Evolutionary conservation across 2,329 filamentous ascomycete genomes (phyloP).

Genomic region (Epicoccum sorghinum): DNA sequence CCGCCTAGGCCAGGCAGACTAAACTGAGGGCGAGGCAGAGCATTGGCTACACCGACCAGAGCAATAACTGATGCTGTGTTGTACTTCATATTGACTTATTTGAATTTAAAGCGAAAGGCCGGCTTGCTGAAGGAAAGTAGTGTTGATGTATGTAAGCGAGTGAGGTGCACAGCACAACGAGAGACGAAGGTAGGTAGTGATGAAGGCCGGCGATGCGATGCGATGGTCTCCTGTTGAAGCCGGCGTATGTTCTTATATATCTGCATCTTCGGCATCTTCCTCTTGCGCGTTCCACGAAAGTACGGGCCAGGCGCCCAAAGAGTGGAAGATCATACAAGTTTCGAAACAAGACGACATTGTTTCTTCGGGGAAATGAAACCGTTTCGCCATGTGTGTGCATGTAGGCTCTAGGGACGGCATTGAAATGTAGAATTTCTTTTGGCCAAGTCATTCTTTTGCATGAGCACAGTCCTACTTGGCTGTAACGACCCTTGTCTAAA

Average conservation of each 20-base stretch:
- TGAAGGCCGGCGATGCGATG: conserved; percentile 11
- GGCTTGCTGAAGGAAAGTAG: conserved; percentile 4
- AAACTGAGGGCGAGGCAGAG: conserved; percentile 30
- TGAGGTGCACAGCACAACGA: conserved; percentile 29
- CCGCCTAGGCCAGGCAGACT: conserved; percentile 13
- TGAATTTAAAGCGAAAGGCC: conserved; percentile 5
- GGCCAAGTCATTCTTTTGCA: neutral
- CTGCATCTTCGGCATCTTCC: neutral
- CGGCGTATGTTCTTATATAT: neutral
- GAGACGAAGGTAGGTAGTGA: conserved; percentile 17
- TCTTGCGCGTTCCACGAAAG: neutral
- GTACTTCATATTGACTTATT: conserved; percentile 31
- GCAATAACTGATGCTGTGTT: conserved; percentile 22
- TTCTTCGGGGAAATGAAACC: conserved; percentile 13
- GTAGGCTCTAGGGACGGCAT: neutral
- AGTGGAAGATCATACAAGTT: conserved; percentile 5
- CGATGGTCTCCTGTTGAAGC: conserved; percentile 1
- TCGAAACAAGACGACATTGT: conserved; percentile 18
- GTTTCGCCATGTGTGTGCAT: neutral
- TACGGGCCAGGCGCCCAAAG: conserved; percentile 1
- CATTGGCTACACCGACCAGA: conserved; percentile 29
- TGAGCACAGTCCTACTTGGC: neutral
- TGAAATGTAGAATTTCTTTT: conserved; percentile 1
- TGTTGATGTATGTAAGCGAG: conserved; percentile 15
- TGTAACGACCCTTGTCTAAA: neutral